phyloP scores from a whole-genome alignment of 2,329 filamentous ascomycete genomes.

The Blastomyces parvus region DNA sequence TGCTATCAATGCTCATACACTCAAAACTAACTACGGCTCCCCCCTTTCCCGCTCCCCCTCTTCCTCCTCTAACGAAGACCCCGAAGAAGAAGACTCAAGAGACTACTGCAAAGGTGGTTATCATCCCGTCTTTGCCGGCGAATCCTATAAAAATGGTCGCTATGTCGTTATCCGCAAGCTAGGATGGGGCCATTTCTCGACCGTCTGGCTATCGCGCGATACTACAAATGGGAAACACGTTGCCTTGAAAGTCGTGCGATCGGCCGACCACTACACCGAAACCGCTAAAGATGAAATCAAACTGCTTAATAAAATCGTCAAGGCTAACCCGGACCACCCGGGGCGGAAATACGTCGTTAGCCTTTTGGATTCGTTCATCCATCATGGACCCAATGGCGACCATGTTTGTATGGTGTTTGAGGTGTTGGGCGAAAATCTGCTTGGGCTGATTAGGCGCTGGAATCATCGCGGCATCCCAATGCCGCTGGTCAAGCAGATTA shows the following conservation, averaged over 20 bases:
- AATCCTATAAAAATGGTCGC: constrained; percentile 94
- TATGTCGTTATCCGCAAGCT: constrained; percentile 95
- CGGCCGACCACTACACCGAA: constrained; percentile 96
- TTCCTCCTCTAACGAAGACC: constrained; percentile 69
- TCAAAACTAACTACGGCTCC: constrained; percentile 20
- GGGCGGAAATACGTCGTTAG: constrained; percentile 93
- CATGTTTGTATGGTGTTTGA: constrained; percentile 99
- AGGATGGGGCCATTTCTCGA: constrained; percentile 98
- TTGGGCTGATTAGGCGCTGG: constrained; percentile 96
- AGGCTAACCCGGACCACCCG: constrained; percentile 88
- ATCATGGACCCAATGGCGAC: constrained; percentile 90
- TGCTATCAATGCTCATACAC: background rate
- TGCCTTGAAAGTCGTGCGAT: constrained; percentile 93
- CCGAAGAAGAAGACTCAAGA: constrained; percentile 95
- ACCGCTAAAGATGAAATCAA: constrained; percentile 99
- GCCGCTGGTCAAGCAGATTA: constrained; percentile 95
- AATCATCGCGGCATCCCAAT: constrained; percentile 96
- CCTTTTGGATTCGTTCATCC: constrained; percentile 91
- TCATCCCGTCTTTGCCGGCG: constrained; percentile 86
- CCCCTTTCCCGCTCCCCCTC: constrained; percentile 58
- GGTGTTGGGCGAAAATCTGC: constrained; percentile 85
- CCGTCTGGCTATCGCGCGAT: constrained; percentile 76
- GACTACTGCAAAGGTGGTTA: constrained; percentile 99
- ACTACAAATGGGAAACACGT: constrained; percentile 87
- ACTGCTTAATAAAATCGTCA: constrained; percentile 89